Percentiles rank a stretch among this genome's conserved stretches.
phyloP scores from a whole-genome alignment of 169 alveolate genomes.

The Plasmodium cynomolgi region DNA sequence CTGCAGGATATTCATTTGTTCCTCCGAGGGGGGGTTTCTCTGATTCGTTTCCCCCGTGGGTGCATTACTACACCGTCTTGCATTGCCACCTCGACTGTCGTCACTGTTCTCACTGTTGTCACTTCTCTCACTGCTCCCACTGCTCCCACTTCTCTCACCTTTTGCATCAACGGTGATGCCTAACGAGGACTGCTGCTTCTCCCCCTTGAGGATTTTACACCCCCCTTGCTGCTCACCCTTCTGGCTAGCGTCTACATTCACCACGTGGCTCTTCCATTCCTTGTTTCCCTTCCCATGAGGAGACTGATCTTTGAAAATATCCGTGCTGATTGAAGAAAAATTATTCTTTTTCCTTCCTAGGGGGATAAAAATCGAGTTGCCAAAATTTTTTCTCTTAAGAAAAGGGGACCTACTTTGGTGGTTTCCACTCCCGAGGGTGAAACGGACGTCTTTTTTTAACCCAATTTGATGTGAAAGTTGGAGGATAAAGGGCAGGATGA shows the following conservation, averaged over 20 bases:
- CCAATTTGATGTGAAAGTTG: neutral
- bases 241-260: neutral
- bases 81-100: neutral
- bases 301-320: neutral
- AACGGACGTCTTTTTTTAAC: neutral
- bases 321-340: neutral
- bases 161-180: neutral
- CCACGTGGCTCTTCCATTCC: neutral
- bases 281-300: neutral
- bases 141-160: neutral
- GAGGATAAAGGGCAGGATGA: neutral
- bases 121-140: neutral
- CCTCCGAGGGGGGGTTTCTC: neutral
- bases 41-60: neutral
- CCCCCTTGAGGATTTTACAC: neutral
- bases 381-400: neutral
- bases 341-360: constrained; percentile 7
- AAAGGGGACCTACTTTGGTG: neutral
- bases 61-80: neutral
- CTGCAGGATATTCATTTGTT: neutral
- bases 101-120: neutral
- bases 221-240: neutral
- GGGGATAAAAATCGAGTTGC: neutral
- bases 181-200: neutral
- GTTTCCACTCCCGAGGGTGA: neutral